A percentile compares a stretch with the other conserved stretches of the same genome.
Evolutionary conservation across 2,329 filamentous ascomycete species (phyloP).

Genomic region (Colletotrichum sp.): DNA sequence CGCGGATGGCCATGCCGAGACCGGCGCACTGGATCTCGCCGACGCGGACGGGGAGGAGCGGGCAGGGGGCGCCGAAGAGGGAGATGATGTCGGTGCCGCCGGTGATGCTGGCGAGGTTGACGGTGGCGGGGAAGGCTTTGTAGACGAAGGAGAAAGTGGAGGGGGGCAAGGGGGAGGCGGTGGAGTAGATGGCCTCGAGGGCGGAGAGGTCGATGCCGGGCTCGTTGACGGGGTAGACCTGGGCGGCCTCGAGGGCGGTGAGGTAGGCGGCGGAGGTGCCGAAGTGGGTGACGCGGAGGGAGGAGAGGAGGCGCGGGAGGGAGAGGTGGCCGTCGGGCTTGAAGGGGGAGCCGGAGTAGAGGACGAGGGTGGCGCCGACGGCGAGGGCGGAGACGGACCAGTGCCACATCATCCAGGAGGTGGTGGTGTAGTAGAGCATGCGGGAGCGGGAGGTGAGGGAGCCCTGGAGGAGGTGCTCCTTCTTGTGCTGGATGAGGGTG

Average conservation of each 20-base stretch:
- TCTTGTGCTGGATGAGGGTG: slow-evolving; percentile 94
- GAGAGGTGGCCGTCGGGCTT: slow-evolving; percentile 78
- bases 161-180: slow-evolving; percentile 88
- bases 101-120: slow-evolving; percentile 92
- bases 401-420: slow-evolving; percentile 99
- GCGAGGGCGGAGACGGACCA: slow-evolving; percentile 91
- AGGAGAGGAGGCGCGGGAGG: slow-evolving; percentile 81
- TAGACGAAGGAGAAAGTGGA: slow-evolving; percentile 95
- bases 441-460: slow-evolving; percentile 75
- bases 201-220: slow-evolving; percentile 61
- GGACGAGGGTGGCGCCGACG: slow-evolving; percentile 79
- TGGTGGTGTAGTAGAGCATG: slow-evolving; percentile 93
- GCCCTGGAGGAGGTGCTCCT: slow-evolving; percentile 89
- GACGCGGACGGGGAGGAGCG: slow-evolving; percentile 72
- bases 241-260: slow-evolving; percentile 84
- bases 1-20: slow-evolving; percentile 77
- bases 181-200: slow-evolving; percentile 89
- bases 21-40: slow-evolving; percentile 82
- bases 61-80: slow-evolving; percentile 86
- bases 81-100: slow-evolving; percentile 97
- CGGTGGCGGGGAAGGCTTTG: slow-evolving; percentile 74
- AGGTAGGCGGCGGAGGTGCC: slow-evolving; percentile 95
- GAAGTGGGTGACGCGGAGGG: slow-evolving; percentile 87
- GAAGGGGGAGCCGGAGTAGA: slow-evolving; percentile 95
- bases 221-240: slow-evolving; percentile 62